Base-by-base conservation (phyloP, 192 early-diverging fungal genomes). In the Paraglomus occultum region DNA sequence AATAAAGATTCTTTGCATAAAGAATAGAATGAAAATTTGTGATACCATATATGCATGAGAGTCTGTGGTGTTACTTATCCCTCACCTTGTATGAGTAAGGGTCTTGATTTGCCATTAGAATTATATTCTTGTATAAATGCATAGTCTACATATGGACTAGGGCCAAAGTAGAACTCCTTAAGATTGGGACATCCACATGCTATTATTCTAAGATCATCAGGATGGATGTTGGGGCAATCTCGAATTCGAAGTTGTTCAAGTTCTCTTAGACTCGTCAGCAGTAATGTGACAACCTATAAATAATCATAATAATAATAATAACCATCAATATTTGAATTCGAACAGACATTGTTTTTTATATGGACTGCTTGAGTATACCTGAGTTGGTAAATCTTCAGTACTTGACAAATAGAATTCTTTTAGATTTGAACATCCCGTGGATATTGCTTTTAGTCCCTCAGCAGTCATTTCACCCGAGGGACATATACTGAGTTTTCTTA, bases 391-490 rank as follows among this genome's bases (percentile, higher is more conserved):
- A 68, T 68, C 66, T 68, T 68, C 66, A 0, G 52, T 68, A 68
- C 66, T 68, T 2, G 66, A n/a, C 31, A 68, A 68, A 55, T 43
- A 55, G 31, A 68, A 68, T 55, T 68, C 66, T 45, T 44, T 53
- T 55, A 68, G 47, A 14, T 51, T 17, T 46, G 4, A 0, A 15
- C 66, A 57, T 44, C 17, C 2, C n/a, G 15, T 45, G 31, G 38
- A 38, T 20, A 68, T 68, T 2, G 66, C 52, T 31, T 51, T 18
- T 46, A 68, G 47, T 5, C 38, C 66, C 20, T 17, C n/a, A 23
- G 47, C 46, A 15, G 66, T 68, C 40, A 68, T 49, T 49, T 68
- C 66, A 44, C 12, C 47, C 0, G 66, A 68, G 6, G 52, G 10
- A 57, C 44, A 68, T 22, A 68, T 55, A 44, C 38, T 44, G 44